Evolutionary conservation across 345 rosid species (phyloP).

Genomic region (Iberis pinnata): DNA sequence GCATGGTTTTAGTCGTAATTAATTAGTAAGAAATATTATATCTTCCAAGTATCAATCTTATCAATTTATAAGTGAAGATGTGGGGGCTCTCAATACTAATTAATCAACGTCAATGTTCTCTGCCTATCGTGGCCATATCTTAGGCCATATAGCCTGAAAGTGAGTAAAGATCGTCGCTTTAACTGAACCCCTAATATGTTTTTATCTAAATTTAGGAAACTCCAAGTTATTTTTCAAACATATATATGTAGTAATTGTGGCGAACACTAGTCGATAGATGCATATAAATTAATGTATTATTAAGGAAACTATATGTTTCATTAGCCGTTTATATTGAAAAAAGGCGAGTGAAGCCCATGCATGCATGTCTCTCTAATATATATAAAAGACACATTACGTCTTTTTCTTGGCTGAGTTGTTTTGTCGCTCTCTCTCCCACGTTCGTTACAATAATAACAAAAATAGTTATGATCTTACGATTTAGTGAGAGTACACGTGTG

Average conservation of each 20-base stretch:
- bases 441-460: conserved; percentile 1
- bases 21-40: background rate
- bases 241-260: too few relatives aligned
- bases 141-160: too few relatives aligned
- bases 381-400: conserved; percentile 26
- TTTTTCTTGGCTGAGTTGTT: conserved; percentile 23
- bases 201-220: background rate
- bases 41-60: too few relatives aligned
- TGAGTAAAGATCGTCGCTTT: too few relatives aligned
- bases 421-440: conserved; percentile 2
- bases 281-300: conserved; percentile 1
- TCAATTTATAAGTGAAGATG: too few relatives aligned
- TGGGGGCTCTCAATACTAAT: too few relatives aligned
- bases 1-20: background rate
- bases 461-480: conserved; percentile 3
- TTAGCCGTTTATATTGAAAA: too few relatives aligned
- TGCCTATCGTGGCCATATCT: too few relatives aligned
- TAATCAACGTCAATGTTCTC: too few relatives aligned
- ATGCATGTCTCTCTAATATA: conserved; percentile 25
- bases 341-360: conserved; percentile 28
- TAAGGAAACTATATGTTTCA: too few relatives aligned
- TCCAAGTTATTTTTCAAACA: too few relatives aligned
- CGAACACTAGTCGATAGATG: background rate
- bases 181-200: too few relatives aligned
- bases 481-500: conserved; percentile 30